Base-by-base conservation (phyloP, 2,329 filamentous ascomycete genomes). In the Exserohilum rostratum region DNA sequence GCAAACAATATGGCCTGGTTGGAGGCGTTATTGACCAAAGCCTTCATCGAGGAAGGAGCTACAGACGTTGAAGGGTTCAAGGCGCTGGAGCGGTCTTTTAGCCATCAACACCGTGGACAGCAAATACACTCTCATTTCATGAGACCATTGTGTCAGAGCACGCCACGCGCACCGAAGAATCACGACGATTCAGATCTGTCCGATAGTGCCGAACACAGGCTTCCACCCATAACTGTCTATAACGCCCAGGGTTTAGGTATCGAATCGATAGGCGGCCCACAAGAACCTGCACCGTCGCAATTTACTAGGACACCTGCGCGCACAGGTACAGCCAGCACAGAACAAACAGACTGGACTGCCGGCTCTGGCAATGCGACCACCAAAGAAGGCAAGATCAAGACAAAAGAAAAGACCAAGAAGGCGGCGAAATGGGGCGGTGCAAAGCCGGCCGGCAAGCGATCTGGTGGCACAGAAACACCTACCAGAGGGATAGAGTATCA, bases 41-140 rank as follows among this genome's bases (percentile, higher is more conserved):
- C 80, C 6, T 88, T 88, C 60, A 83, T 88, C 30, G 86, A 88
- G 67, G 82, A 84, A 33, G 84, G 84, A 0, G 80, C 82, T 13
- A 79, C 80, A n/a, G 85, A 88, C 65, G 81, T 87, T 1, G 83
- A 87, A 64, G 82, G 83, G 1, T 87, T 87, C 73, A 87, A 87
- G 62, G 83, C 84, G 0, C 67, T 88, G 2, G 84, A 86, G 61
- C 81, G 82, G 56, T 85, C 82, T 3, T 86, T 87, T 57, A 82
- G 81, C 38, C 84, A 87, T 59, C 83, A 87, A 56, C 85, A 87
- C 66, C 79, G 83, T 0, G 85, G 85, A 0, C 79, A 81, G 25
- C 78, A 82, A 37, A 77, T 81, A 0, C 85, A 88, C 63, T 85
- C 84, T 0, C 80, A 85, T 40, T 87, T 85, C 58, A 87, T 88